These are phyloP conservation scores for Helichrysum umbraculigerum DNA, from an alignment of 129 eudicot genomes.

Conservation along the genomic window DNA sequence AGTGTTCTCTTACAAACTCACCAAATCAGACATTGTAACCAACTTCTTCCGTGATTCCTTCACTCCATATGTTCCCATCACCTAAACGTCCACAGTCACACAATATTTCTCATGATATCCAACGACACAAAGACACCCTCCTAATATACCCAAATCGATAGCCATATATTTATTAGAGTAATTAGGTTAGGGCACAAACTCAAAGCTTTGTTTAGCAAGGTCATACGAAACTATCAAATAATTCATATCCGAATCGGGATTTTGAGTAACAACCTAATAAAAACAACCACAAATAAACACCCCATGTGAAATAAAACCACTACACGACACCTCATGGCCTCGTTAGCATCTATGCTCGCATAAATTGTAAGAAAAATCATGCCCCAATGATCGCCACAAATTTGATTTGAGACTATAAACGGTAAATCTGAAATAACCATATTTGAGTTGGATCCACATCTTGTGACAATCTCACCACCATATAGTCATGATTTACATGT, in stretches of 20 bases:
- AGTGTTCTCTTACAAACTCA: no score
- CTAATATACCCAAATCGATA: no score
- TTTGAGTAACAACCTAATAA: conserved; percentile 23
- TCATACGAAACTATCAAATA: conserved; percentile 25
- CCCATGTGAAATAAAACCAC: neutral
- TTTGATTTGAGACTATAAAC: conserved; percentile 14
- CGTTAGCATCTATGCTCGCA: neutral
- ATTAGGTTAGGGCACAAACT: conserved; percentile 19
- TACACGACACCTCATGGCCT: neutral
- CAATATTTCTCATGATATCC: no score
- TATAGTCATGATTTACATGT: conserved; percentile 12
- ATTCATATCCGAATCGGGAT: neutral
- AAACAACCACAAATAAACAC: conserved; percentile 17
- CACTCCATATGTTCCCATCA: no score
- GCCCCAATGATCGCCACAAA: conserved; percentile 8
- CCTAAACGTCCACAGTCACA: no score
- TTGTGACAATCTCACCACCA: conserved; percentile 18
- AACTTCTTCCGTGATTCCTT: no score
- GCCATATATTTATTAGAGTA: neutral
- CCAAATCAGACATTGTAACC: no score
- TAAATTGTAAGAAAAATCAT: conserved; percentile 16
- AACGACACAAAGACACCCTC: no score
- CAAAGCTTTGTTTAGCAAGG: conserved; percentile 16
- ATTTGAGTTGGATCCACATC: neutral
- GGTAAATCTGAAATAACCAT: neutral